phyloP scores from a whole-genome alignment of 202 grass and related monocot species.

The Schoenoplectus tabernaemontani region DNA sequence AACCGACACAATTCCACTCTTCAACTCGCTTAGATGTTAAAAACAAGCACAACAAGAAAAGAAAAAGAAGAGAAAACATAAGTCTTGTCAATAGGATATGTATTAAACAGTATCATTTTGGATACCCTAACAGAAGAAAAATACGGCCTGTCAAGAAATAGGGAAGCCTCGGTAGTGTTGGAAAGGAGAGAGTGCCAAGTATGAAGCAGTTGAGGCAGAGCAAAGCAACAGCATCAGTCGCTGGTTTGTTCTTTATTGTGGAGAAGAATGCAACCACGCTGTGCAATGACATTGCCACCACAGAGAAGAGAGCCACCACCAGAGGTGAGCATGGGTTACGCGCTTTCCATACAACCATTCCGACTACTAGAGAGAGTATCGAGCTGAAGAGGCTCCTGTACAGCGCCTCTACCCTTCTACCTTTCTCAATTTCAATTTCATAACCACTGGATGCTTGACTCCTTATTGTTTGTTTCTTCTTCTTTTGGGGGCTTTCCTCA shows the following conservation, averaged over 20 bases:
- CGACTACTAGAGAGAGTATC: conserved; percentile 54
- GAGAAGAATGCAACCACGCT: conserved; percentile 44
- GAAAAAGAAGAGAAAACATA: not conserved
- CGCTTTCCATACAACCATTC: conserved; percentile 44
- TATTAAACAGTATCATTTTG: not conserved
- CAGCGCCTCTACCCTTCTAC: conserved; percentile 20
- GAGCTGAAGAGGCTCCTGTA: conserved; percentile 58
- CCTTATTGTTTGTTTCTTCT: not conserved
- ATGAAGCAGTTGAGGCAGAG: conserved; percentile 86
- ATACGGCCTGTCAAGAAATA: conserved; percentile 17
- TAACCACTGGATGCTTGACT: not conserved
- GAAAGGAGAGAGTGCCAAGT: conserved; percentile 47
- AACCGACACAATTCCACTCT: not conserved
- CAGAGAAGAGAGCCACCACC: conserved; percentile 48
- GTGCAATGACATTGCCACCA: conserved; percentile 59
- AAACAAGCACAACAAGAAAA: not conserved
- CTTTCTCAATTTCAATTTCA: conserved; percentile 13
- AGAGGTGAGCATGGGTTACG: conserved; percentile 54
- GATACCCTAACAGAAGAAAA: not conserved
- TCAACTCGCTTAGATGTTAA: not conserved
- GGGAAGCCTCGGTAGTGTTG: conserved; percentile 38
- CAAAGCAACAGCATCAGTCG: conserved; percentile 42
- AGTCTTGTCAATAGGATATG: not conserved
- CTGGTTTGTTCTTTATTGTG: conserved; percentile 12
- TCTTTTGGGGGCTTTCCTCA: not conserved